Evolutionary conservation across 495 filamentous ascomycete species (phyloP).

Genomic region (Aspergillus sclerotioniger): DNA sequence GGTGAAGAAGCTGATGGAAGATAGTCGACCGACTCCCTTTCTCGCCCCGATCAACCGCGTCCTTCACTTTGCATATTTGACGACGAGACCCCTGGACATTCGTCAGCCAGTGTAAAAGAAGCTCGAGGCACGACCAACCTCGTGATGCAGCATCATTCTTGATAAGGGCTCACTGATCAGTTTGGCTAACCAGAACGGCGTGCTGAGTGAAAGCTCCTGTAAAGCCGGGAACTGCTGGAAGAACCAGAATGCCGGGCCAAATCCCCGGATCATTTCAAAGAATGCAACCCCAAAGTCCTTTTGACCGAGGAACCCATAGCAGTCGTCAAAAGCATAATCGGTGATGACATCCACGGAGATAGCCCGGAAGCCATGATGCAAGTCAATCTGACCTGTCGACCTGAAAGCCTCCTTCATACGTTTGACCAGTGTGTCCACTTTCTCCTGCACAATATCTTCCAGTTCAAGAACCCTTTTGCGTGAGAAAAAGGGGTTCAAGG

Average conservation of each 20-base stretch:
- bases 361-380: conserved; percentile 29
- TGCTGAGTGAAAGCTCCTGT: conserved; percentile 12
- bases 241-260: conserved; percentile 21
- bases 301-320: conserved; percentile 20
- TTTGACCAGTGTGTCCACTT: conserved; percentile 10
- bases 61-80: conserved; percentile 19
- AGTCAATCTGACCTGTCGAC: conserved; percentile 15
- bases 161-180: conserved; percentile 11
- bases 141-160: conserved; percentile 24
- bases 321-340: conserved; percentile 39
- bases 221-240: conserved; percentile 26
- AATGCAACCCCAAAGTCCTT: conserved; percentile 20
- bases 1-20: conserved; percentile 34
- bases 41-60: conserved; percentile 20
- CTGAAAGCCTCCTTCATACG: conserved; percentile 18
- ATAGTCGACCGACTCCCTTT: conserved; percentile 25
- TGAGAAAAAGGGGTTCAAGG: conserved; percentile 45
- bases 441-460: conserved; percentile 28
- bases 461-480: conserved; percentile 30
- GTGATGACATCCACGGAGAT: conserved; percentile 45
- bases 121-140: conserved; percentile 10
- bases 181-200: conserved; percentile 24
- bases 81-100: conserved; percentile 10
- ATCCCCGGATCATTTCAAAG: conserved; percentile 16
- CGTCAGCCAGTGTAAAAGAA: background rate